Percentiles rank a stretch among this genome's conserved stretches.
Conservation (phyloP, 2,329 filamentous ascomycete species). For the Colletotrichum cereale region DNA sequence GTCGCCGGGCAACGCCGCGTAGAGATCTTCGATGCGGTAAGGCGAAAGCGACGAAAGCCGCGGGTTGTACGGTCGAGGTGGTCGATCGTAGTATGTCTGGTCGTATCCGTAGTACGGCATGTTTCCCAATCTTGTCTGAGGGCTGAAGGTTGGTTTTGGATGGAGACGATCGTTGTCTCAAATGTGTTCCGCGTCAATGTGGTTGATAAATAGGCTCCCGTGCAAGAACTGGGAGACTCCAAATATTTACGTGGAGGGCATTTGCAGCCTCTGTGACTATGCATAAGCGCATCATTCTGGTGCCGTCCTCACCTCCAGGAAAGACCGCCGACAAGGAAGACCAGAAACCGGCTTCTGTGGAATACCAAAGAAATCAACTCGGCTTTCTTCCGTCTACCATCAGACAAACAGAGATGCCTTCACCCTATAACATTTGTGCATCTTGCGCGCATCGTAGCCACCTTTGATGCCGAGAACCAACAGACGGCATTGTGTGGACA, state of each 20-base stretch:
- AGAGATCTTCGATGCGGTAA: not conserved
- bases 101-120: slow-evolving; percentile 11
- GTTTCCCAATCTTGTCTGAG: not conserved
- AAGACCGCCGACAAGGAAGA: not conserved
- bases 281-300: no score
- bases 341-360: not conserved
- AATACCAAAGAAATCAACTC: not conserved
- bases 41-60: not conserved
- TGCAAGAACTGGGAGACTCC: not conserved
- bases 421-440: not conserved
- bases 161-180: not conserved
- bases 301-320: not conserved
- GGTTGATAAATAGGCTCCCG: not conserved
- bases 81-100: not conserved
- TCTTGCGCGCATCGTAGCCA: not conserved
- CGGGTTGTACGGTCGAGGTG: not conserved
- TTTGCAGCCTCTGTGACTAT: not conserved
- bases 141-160: not conserved
- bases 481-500: not conserved
- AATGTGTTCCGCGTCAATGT: not conserved
- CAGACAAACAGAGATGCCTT: not conserved
- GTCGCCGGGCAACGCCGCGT: not conserved
- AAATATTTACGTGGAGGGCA: not conserved
- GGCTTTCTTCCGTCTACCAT: not conserved
- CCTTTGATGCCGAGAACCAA: not conserved